Evolutionary conservation across 2,329 filamentous ascomycete genomes (phyloP).

Genomic region (Xylariaceae sp.): DNA sequence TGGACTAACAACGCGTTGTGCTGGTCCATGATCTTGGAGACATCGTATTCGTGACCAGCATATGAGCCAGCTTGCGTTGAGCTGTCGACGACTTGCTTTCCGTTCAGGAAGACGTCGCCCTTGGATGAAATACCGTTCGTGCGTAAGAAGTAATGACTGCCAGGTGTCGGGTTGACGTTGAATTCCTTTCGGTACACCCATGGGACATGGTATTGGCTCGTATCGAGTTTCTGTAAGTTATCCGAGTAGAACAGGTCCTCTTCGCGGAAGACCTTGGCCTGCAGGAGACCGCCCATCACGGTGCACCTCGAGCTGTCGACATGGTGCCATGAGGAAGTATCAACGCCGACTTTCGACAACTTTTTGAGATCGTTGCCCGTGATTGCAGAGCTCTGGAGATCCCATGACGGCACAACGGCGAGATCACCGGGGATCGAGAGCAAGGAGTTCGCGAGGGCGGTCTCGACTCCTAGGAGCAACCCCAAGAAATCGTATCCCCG

Average conservation of each 20-base stretch:
- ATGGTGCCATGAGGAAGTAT: slow-evolving; percentile 49
- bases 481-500: slow-evolving; percentile 16
- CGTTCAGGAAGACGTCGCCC: slow-evolving; percentile 57
- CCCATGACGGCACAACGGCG: slow-evolving; percentile 41
- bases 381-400: slow-evolving; percentile 42
- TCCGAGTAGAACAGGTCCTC: slow-evolving; percentile 50
- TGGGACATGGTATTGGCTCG: slow-evolving; percentile 45
- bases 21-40: slow-evolving; percentile 41
- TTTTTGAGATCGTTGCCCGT: slow-evolving; percentile 33
- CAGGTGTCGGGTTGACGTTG: slow-evolving; percentile 30
- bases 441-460: slow-evolving; percentile 13
- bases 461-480: slow-evolving; percentile 16
- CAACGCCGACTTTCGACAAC: slow-evolving; percentile 39
- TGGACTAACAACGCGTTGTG: slow-evolving; percentile 49
- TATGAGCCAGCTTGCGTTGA: slow-evolving; percentile 51
- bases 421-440: slow-evolving; percentile 21
- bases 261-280: slow-evolving; percentile 48
- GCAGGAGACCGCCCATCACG: slow-evolving; percentile 53
- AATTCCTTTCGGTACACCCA: slow-evolving; percentile 58
- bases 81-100: slow-evolving; percentile 44
- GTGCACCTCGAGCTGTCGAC: slow-evolving; percentile 45
- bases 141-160: slow-evolving; percentile 46
- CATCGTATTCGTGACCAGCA: slow-evolving; percentile 49
- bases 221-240: slow-evolving; percentile 40
- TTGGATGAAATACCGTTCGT: slow-evolving; percentile 57